Base-by-base conservation (phyloP, 305 asterid genomes). In the Fraxinus ornus region DNA sequence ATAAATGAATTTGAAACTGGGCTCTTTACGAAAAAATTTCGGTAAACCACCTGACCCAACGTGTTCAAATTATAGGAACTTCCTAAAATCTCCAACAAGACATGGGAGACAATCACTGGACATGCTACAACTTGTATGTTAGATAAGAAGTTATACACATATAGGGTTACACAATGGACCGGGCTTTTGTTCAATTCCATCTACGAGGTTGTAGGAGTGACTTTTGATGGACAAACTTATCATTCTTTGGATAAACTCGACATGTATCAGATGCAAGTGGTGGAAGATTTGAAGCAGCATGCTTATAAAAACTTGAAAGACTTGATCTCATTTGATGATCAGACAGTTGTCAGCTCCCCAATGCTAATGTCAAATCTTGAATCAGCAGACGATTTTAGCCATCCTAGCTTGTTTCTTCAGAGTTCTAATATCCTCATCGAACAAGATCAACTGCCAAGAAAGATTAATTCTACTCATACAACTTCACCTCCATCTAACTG, bases 31-130 rank as follows among this genome's bases (percentile, higher is more conserved):
- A 62, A 75, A 64, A 30, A 62, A 76, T 55, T 70, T 84, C 19
- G 80, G 26, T 32, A 62, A 80, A 72, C 52, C 77, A 76, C 72
- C 79, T 76, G 78, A 87, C 57, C 57, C 10, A 49, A 0, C 33
- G 0, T 8, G 6, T 19, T 84, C 76, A 66, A 49, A 62, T 21
- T 88, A 85, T 83, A 94, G 99, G 88, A 88, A 84, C 91, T 95
- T 72, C 32, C 17, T 62, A 91, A 86, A 62, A 86, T 83, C 82
- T 85, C 97, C 17, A 83, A 75, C 74, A 94, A 85, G 90, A 44
- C 83, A 44, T 94, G 99, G 99, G 89, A 89, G 19, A 86, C 88
- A 26, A 94, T 95, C 77, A 84, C 88, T 19, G 72, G 52, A 10
- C 98, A 95, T 81, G 98, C 97, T 32, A 68, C 3, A 1, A 86